Evolutionary conservation across 441 rosid species (phyloP), one percentile per base, ranked within the genome.

Genomic region (Brassica balearica): DNA sequence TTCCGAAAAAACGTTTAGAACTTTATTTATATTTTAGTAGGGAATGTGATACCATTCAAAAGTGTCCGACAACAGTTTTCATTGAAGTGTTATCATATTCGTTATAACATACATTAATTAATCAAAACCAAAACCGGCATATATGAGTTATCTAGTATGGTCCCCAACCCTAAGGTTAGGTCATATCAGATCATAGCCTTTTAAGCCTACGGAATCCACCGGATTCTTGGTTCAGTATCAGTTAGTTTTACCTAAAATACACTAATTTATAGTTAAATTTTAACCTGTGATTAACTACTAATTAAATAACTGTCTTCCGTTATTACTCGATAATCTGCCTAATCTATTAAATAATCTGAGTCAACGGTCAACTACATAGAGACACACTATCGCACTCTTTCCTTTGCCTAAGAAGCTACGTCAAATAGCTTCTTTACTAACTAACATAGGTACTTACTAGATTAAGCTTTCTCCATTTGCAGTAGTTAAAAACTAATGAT

Each of bases 291-390:
- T 68, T 68, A 68, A 68, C 73, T 61, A 68, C 46, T 73, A 25
- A 25, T 25, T 25, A 22, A 73, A 73, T 68, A 73, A 79, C 71
- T 58, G 82, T 65, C 8, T 59, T 41, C 69, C 63, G 75, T 62
- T 79, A 51, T 62, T 79, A 51, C 29, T 36, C 36, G 14, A 61
- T 64, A 68, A 48, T 20, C 43, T 19, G 14, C 19, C 64, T 15
- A 9, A 62, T 69, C 72, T 76, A 74, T 41, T 12, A 23, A 41
- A 56, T 66, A 43, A 41, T 17, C 4, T 46, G 60, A 75, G 83
- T 87, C 88, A 85, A 75, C 70, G 84, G 88, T 87, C 88, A 84
- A 87, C 68, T 14, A 27, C 12, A n/a, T 25, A 6, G 34, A 74
- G 56, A 74, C 68, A 62, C 56, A 75, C 58, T 71, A 74, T 68